Evolutionary conservation across 345 rosid species (phyloP).

Genomic region (Xanthoceras sorbifolium): DNA sequence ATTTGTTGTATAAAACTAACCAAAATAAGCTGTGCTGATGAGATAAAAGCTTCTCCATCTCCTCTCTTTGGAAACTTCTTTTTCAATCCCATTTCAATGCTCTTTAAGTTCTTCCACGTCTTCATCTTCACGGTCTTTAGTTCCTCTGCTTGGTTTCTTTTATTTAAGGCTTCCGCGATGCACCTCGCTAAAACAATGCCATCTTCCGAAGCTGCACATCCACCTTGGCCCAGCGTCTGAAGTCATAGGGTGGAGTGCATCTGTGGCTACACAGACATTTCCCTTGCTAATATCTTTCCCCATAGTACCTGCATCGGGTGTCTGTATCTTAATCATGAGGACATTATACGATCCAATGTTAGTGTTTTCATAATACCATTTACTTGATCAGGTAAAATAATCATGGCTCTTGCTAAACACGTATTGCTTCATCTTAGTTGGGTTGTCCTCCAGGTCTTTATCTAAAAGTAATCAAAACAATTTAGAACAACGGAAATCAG

Average conservation of each 20-base stretch:
- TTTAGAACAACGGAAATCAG: no score
- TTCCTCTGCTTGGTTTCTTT: neutral
- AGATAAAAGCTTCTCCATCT: no score
- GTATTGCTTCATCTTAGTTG: constrained; percentile 40
- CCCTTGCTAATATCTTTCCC: constrained; percentile 59
- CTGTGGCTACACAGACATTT: constrained; percentile 65
- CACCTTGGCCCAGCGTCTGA: constrained; percentile 76
- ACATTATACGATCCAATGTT: constrained; percentile 32
- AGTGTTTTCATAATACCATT: constrained; percentile 42
- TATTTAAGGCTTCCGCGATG: constrained; percentile 45
- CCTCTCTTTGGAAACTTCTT: no score
- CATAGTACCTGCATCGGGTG: constrained; percentile 61
- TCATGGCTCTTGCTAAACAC: constrained; percentile 43
- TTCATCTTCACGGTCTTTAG: neutral
- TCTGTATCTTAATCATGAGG: constrained; percentile 39
- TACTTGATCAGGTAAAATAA: constrained; percentile 36
- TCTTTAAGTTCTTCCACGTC: constrained; percentile 19
- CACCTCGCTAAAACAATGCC: constrained; percentile 67
- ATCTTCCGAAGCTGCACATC: constrained; percentile 69
- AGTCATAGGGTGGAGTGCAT: constrained; percentile 78
- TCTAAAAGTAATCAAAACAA: constrained; percentile 26
- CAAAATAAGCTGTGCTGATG: constrained; percentile 26
- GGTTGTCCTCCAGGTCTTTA: constrained; percentile 30
- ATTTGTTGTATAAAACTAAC: constrained; percentile 36
- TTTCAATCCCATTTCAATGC: constrained; percentile 32